Evolutionary conservation across 108 stramenopile genomes (phyloP).

Genomic region (Nitzschia sp.): DNA sequence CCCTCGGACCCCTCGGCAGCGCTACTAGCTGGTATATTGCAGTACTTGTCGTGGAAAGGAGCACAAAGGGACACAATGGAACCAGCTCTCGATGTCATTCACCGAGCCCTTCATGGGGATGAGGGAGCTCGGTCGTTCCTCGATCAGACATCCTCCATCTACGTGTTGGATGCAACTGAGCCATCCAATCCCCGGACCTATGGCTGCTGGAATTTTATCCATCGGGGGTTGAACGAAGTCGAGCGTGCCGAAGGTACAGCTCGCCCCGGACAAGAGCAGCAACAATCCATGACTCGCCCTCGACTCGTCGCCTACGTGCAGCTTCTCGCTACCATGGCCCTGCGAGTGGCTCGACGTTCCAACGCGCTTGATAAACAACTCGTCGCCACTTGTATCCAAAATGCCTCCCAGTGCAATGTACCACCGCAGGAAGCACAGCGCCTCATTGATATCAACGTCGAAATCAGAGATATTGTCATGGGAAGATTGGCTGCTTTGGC

Average conservation of each 20-base stretch:
- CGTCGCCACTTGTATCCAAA: constrained; percentile 60
- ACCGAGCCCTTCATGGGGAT: constrained; percentile 65
- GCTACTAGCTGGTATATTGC: too few relatives aligned
- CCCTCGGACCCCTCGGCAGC: too few relatives aligned
- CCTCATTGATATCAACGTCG: constrained; percentile 58
- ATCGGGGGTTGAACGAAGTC: constrained; percentile 75
- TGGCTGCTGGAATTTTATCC: constrained; percentile 83
- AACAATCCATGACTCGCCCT: background rate
- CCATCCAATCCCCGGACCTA: constrained; percentile 57
- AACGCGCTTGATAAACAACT: constrained; percentile 52
- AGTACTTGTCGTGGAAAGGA: too few relatives aligned
- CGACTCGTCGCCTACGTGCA: constrained; percentile 54
- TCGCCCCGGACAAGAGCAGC: constrained; percentile 8
- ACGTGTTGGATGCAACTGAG: constrained; percentile 71
- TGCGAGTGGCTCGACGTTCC: constrained; percentile 65
- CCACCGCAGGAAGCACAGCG: constrained; percentile 36
- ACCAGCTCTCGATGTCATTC: constrained; percentile 57
- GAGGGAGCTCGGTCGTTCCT: constrained; percentile 66
- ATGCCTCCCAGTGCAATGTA: constrained; percentile 48
- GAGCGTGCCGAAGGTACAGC: constrained; percentile 53
- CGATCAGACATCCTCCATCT: constrained; percentile 68
- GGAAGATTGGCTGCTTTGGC: constrained; percentile 74
- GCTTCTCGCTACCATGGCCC: constrained; percentile 65
- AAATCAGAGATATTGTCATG: constrained; percentile 75
- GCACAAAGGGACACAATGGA: constrained; percentile 32